These are phyloP conservation scores for Ophiostoma himal-ulmi DNA, from an alignment of 2,329 filamentous ascomycete species.

Conservation along the genomic window DNA sequence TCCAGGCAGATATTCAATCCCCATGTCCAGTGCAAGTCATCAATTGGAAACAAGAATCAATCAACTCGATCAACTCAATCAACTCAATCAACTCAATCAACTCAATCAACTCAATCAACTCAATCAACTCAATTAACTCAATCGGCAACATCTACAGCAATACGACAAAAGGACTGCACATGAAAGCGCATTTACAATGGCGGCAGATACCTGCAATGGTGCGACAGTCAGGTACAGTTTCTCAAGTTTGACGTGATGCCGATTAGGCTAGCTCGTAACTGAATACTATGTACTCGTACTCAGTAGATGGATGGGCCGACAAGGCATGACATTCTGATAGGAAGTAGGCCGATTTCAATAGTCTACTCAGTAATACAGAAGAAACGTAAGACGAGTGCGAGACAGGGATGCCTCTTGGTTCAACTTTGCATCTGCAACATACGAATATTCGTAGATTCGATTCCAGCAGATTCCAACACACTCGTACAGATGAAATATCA, in stretches of 20 bases:
- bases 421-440: background rate
- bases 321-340: too few species aligned
- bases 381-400: too few species aligned
- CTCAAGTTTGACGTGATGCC: background rate
- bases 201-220: slow-evolving; percentile 10
- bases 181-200: background rate
- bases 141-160: background rate
- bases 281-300: too few species aligned
- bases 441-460: too few species aligned
- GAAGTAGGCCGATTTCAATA: too few species aligned
- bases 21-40: background rate
- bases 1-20: background rate
- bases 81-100: background rate
- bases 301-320: too few species aligned
- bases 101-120: background rate
- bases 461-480: background rate
- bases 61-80: background rate
- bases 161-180: background rate
- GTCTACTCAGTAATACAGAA: too few species aligned
- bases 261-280: background rate
- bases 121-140: background rate
- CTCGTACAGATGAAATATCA: too few species aligned
- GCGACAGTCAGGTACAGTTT: slow-evolving; percentile 8
- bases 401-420: background rate
- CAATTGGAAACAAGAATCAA: background rate